A percentile compares a stretch with the other conserved stretches of the same genome.
These are phyloP conservation scores for sorghum (Sorghum bicolor) DNA, from an alignment of 176 grass and related monocot genomes.

Conservation along the genomic window DNA sequence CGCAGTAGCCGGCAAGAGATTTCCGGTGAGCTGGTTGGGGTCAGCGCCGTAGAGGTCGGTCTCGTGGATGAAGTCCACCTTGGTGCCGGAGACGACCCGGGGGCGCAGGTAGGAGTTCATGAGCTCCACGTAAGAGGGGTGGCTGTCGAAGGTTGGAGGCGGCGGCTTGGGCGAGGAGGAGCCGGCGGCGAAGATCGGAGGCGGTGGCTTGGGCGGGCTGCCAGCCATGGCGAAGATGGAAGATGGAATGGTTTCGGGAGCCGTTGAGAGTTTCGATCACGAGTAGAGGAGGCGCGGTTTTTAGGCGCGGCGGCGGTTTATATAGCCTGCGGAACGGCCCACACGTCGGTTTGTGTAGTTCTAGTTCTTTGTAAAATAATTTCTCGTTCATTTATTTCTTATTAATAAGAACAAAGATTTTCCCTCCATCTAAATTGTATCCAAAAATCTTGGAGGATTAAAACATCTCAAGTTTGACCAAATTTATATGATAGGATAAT, in stretches of 20 bases:
- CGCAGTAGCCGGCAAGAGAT: neutral
- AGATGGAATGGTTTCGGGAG: neutral
- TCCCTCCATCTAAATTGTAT: no score
- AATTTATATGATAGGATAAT: no score
- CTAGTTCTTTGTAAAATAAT: neutral
- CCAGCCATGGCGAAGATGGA: constrained; percentile 4
- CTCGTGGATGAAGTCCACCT: constrained; percentile 17
- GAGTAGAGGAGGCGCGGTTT: neutral
- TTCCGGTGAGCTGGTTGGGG: neutral
- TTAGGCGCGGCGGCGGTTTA: neutral
- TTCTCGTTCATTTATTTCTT: neutral
- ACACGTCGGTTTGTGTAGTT: neutral
- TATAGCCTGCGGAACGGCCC: neutral
- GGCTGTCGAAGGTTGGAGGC: neutral
- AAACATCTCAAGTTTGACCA: no score
- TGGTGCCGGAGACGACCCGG: neutral
- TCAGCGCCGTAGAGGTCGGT: constrained; percentile 21
- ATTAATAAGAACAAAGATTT: no score
- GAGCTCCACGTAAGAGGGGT: constrained; percentile 12
- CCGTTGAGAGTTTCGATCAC: neutral
- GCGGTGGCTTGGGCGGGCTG: no score
- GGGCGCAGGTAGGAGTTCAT: constrained; percentile 17
- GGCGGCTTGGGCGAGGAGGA: no score
- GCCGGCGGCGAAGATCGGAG: neutral
- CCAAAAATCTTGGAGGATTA: no score